Evolutionary conservation across 1,284 basidiomycete species (phyloP), one percentile per base, ranked within the genome.

Genomic region (Ustilago cynodontis): DNA sequence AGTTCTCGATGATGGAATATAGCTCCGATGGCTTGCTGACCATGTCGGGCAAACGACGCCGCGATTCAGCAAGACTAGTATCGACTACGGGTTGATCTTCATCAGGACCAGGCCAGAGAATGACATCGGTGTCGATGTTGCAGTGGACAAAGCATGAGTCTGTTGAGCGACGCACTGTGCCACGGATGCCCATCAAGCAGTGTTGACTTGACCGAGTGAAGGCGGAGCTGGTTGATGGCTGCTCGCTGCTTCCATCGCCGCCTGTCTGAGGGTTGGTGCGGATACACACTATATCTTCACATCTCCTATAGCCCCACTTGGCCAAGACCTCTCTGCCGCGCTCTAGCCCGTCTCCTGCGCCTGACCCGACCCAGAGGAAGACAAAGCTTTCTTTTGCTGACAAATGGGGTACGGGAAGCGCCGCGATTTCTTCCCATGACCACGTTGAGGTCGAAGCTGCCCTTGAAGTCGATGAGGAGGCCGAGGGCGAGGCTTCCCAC

Each of bases 71-170:
- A 22, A 22, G 20, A 7, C n/a, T 13, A 37, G 2, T n/a, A n/a
- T 20, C 8, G 31, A 41, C 7, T 1, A 5, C 26, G 6, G 18
- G 26, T 3, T 43, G 39, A 0, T 89, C 86, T 58, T 94, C 93
- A 35, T 93, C 93, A 8, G 61, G 62, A 2, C 68, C 68, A 87
- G 94, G 93, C 94, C 95, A 98, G 18, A 99, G 91, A 72, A 98
- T 92, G 5, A 98, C 94, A 86, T 99, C 96, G 31, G 95, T 98
- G 86, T 98, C 93, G 74, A 99, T 92, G 86, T 99, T 99, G 86
- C 96, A 98, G 86, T 99, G 95, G 0, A 98, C 95, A 86, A 98
- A 96, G 91, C 93, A 93, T 65, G 91, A 92, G 86, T 99, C 96
- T 1, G 93, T 94, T 22, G 93, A 95, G 28, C 96, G 89, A 18